Percentiles rank a stretch among this genome's conserved stretches.
These are phyloP conservation scores for Suillus decipiens DNA, from an alignment of 768 basidiomycete species.

Conservation along the genomic window DNA sequence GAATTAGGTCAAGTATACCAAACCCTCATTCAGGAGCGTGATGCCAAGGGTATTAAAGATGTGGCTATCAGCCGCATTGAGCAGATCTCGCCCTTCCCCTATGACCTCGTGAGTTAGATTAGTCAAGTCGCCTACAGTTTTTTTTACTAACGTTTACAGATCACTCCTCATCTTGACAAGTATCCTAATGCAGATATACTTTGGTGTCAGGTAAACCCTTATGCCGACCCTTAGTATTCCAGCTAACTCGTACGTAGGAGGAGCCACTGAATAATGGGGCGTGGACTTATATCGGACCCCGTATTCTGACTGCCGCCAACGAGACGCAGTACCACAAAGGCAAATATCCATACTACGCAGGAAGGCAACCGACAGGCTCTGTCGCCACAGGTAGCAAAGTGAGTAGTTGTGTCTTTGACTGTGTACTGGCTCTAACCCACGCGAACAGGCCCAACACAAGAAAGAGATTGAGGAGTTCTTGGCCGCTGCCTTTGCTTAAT, in stretches of 20 bases:
- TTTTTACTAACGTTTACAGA: conserved; percentile 40
- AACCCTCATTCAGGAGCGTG: conserved; percentile 84
- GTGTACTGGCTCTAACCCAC: conserved; percentile 17
- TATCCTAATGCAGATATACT: conserved; percentile 94
- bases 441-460: conserved; percentile 73
- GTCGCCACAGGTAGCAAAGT: conserved; percentile 93
- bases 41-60: conserved; percentile 88
- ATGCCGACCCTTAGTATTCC: conserved; percentile 3
- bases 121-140: neutral
- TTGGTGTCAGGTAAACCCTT: conserved; percentile 78
- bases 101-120: conserved; percentile 70
- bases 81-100: conserved; percentile 96
- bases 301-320: conserved; percentile 91
- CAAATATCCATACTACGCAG: conserved; percentile 91
- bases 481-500: conserved; percentile 52
- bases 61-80: conserved; percentile 94
- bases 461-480: conserved; percentile 85
- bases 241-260: conserved; percentile 48
- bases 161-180: conserved; percentile 92
- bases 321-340: conserved; percentile 88
- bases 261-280: conserved; percentile 97
- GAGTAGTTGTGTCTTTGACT: conserved; percentile 19
- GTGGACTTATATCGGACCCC: conserved; percentile 94
- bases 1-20: conserved; percentile 88
- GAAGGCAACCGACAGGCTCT: conserved; percentile 89